phyloP scores from a whole-genome alignment of 352 stramenopile species.

The Phytophthora ohioensis region DNA sequence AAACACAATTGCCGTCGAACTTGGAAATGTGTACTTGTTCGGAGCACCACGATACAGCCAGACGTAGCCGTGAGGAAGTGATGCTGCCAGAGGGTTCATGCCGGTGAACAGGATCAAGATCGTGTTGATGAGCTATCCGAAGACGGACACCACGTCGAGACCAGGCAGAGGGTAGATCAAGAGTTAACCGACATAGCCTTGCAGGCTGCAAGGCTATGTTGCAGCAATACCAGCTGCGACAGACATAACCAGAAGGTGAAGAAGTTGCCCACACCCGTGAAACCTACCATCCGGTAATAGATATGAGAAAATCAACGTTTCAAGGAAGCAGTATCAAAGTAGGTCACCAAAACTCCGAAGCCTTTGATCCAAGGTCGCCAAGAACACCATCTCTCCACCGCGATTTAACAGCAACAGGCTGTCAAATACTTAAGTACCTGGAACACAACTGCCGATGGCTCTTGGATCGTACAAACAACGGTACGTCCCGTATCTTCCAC shows the following conservation, averaged over 20 bases:
- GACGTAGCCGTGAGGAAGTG: conserved; percentile 11
- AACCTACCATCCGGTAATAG: conserved; percentile 16
- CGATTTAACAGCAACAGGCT: too few relatives aligned
- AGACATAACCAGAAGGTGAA: conserved; percentile 28
- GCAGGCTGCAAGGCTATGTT: not conserved
- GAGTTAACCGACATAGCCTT: conserved; percentile 13
- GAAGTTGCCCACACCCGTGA: conserved; percentile 21
- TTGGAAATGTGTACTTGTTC: conserved; percentile 30
- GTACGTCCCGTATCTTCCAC: too few relatives aligned
- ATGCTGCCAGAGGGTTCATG: conserved; percentile 13
- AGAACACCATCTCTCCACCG: too few relatives aligned
- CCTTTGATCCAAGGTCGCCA: too few relatives aligned
- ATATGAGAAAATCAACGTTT: too few relatives aligned
- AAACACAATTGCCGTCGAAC: conserved; percentile 37
- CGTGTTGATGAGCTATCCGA: conserved; percentile 6
- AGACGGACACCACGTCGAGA: conserved; percentile 13
- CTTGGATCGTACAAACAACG: too few relatives aligned
- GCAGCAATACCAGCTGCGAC: conserved; percentile 18
- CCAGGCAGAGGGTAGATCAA: conserved; percentile 12
- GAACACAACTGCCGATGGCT: too few relatives aligned
- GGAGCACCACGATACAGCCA: conserved; percentile 16
- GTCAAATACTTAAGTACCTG: too few relatives aligned
- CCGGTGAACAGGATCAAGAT: conserved; percentile 23
- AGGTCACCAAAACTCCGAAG: too few relatives aligned
- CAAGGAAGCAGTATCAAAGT: too few relatives aligned